A percentile compares a stretch with the other conserved stretches of the same genome.
These are phyloP conservation scores for Turritis glabra DNA, from an alignment of 345 rosid genomes.

Conservation along the genomic window DNA sequence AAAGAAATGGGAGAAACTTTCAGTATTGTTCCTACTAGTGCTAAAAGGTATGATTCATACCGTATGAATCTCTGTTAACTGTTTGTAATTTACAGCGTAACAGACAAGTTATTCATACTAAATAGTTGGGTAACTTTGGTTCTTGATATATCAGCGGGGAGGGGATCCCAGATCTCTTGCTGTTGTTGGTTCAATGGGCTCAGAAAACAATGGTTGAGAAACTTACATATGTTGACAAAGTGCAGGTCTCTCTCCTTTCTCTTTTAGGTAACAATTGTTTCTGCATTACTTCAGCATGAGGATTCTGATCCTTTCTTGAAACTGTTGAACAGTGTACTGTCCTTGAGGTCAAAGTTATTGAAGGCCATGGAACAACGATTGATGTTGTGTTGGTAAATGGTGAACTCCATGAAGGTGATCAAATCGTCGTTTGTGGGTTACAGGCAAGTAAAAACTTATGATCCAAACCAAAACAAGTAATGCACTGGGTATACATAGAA, in stretches of 20 bases:
- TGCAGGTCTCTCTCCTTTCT: constrained; percentile 55
- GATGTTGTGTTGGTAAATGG: constrained; percentile 95
- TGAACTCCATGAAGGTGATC: constrained; percentile 90
- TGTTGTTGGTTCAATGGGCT: constrained; percentile 86
- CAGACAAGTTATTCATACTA: constrained; percentile 17
- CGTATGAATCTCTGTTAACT: constrained; percentile 15
- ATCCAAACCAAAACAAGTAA: constrained; percentile 2
- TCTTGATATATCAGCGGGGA: constrained; percentile 66
- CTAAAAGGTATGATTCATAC: constrained; percentile 80
- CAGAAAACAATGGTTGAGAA: constrained; percentile 98
- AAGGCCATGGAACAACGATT: constrained; percentile 93
- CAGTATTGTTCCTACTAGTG: constrained; percentile 96
- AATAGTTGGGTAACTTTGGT: constrained; percentile 32
- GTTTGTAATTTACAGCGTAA: not conserved
- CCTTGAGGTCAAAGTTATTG: constrained; percentile 91
- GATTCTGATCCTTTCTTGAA: constrained; percentile 37
- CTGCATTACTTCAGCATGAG: constrained; percentile 7
- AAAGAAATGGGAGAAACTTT: constrained; percentile 80
- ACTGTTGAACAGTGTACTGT: constrained; percentile 75
- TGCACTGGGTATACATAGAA: not conserved
- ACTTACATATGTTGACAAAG: constrained; percentile 73
- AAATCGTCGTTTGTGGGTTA: constrained; percentile 90
- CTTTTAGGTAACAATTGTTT: constrained; percentile 3
- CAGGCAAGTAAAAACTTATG: constrained; percentile 59
- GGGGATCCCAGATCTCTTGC: constrained; percentile 85